Base-by-base conservation (phyloP, 2,329 filamentous ascomycete genomes). In the Aspergillus sp. region DNA sequence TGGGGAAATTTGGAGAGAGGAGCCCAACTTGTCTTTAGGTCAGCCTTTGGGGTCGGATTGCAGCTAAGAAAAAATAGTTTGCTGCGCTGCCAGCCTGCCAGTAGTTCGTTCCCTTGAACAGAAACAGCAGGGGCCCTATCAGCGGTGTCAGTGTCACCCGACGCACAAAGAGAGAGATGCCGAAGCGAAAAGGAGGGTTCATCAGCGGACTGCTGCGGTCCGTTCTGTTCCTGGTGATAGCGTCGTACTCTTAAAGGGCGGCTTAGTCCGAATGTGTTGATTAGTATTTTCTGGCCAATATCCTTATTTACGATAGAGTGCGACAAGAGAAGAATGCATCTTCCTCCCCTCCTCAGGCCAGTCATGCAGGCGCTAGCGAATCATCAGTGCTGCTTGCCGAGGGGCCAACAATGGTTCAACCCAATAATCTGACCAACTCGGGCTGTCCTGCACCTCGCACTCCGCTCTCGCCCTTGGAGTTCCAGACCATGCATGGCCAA, bases 141-240 rank as follows among this genome's bases (percentile, higher is more conserved):
- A 57, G 49, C n/a, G 37, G 43, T 48, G 31, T 33, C 33, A 48
- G 55, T 53, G 55, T 57, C 55, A 57, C 55, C 55, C 55, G 55
- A 57, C 55, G 7, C 35, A 45, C n/a, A 37, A 19, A 19, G 21
- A 24, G 27, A 27, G 14, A 53, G 21, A 15, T 41, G 3, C 23
- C 40, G 53, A 48, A 39, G 53, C 46, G 39, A 49, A 50, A 46
- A 55, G 45, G 37, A 49, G 45, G 47, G 45, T 55, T 55, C 53
- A 55, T 55, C 53, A 55, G 53, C 45, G 23, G 53, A 55, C 39
- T 49, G 23, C 37, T 33, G 53, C 35, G 37, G 53, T 49, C 45
- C 45, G 45, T 49, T 55, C 45, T 55, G 53, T 55, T 55, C 53
- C 45, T 55, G 45, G 53, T 35, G 39, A 43, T 55, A 49, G 53